Evolutionary conservation across 352 stramenopile genomes (phyloP).

Genomic region (Aphanomyces euteiches): DNA sequence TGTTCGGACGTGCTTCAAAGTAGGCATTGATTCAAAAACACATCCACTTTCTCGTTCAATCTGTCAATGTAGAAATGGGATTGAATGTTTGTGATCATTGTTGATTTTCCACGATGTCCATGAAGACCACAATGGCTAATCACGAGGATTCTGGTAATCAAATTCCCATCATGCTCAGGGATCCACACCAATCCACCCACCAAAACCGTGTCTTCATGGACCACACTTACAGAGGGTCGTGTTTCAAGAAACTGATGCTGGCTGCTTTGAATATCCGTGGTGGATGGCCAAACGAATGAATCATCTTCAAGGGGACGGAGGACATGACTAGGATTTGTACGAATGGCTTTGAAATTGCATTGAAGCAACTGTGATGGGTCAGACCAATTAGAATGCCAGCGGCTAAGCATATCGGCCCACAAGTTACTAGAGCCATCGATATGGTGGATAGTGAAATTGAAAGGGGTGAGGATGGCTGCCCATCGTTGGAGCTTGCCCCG

Average conservation of each 20-base stretch:
- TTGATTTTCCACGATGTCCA: conserved; percentile 11
- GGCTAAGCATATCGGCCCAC: neutral
- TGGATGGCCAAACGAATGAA: neutral
- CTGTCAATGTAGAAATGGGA: conserved; percentile 14
- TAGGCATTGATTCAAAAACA: conserved; percentile 30
- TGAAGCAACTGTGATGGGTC: too few relatives aligned
- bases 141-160: conserved; percentile 18
- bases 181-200: conserved; percentile 25
- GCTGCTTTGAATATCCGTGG: neutral
- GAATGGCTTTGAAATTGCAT: too few relatives aligned
- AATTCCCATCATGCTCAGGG: neutral
- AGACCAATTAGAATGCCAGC: too few relatives aligned
- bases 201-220: neutral
- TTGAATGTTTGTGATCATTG: conserved; percentile 14
- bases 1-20: conserved; percentile 35
- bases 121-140: conserved; percentile 28
- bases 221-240: neutral
- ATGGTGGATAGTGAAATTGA: conserved; percentile 32
- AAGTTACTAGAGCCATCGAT: conserved; percentile 12
- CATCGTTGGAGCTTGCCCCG: conserved; percentile 33
- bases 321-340: too few relatives aligned
- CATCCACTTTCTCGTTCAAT: conserved; percentile 10
- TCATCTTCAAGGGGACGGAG: neutral
- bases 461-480: conserved; percentile 8
- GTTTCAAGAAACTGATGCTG: neutral